A percentile compares a stretch with the other conserved stretches of the same genome.
Conservation (phyloP, 2,329 filamentous ascomycete genomes). For the Xylaria sp. region DNA sequence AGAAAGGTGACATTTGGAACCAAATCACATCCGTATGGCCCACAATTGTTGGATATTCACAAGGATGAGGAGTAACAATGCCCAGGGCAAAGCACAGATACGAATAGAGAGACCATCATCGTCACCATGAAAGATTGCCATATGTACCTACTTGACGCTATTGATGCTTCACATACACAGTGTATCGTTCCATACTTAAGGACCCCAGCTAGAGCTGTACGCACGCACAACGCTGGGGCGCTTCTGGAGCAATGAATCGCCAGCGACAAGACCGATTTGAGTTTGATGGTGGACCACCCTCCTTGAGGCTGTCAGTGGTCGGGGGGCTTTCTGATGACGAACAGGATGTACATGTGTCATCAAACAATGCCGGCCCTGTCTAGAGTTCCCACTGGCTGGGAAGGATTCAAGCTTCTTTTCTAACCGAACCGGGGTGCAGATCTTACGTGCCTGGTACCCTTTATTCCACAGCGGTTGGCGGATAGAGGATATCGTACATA, state of each 20-base stretch:
- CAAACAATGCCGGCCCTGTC: slow-evolving; percentile 28
- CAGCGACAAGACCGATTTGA: slow-evolving; percentile 29
- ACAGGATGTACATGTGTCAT: slow-evolving; percentile 36
- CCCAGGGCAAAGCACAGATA: slow-evolving; percentile 15
- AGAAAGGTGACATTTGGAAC: slow-evolving; percentile 20
- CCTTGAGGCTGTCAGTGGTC: slow-evolving; percentile 32
- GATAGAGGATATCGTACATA: neutral
- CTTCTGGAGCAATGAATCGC: slow-evolving; percentile 6
- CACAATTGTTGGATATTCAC: slow-evolving; percentile 14
- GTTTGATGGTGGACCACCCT: slow-evolving; percentile 30
- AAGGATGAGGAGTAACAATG: slow-evolving; percentile 15
- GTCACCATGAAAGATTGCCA: neutral
- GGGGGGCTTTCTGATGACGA: slow-evolving; percentile 32
- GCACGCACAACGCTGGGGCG: slow-evolving; percentile 10
- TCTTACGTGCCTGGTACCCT: slow-evolving; percentile 21
- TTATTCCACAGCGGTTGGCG: neutral
- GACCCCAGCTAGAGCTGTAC: slow-evolving; percentile 3
- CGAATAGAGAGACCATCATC: neutral
- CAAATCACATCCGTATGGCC: slow-evolving; percentile 17
- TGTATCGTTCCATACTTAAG: slow-evolving; percentile 24
- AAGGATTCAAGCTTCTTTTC: slow-evolving; percentile 40
- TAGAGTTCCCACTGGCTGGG: slow-evolving; percentile 36
- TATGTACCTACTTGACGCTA: neutral
- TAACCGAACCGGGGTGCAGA: slow-evolving; percentile 36
- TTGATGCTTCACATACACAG: slow-evolving; percentile 16